Evolutionary conservation across 768 basidiomycete genomes (phyloP).

Genomic region (Rhodosporidiobolus sp.): DNA sequence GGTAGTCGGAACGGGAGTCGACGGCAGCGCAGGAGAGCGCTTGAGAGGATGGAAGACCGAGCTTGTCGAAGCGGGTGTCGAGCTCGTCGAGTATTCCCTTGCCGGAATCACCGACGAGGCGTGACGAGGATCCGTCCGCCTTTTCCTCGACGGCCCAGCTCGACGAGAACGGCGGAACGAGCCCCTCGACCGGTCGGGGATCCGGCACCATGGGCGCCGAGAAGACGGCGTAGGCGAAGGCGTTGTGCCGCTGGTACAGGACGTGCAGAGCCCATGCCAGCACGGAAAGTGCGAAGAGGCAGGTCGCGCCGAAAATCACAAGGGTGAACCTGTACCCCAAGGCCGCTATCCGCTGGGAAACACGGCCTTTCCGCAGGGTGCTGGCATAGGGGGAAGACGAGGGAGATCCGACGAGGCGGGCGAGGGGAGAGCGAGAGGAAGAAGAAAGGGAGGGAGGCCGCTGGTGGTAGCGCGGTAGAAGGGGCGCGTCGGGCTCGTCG

Average conservation of each 20-base stretch:
- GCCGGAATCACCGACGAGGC: too few relatives aligned
- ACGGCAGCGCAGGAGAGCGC: background rate
- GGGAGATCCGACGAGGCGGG: background rate
- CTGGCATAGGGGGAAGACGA: too few relatives aligned
- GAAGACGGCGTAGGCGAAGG: conserved; percentile 26
- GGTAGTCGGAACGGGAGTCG: background rate
- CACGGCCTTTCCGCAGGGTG: too few relatives aligned
- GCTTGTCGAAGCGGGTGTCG: background rate
- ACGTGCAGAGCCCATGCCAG: conserved; percentile 14
- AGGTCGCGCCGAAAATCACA: background rate
- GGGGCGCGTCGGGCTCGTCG: too few relatives aligned
- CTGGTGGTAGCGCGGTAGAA: too few relatives aligned
- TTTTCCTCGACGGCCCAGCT: background rate
- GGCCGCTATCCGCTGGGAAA: background rate
- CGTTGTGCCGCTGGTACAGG: conserved; percentile 23
- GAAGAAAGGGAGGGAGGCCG: background rate
- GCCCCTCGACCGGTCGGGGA: conserved; percentile 1
- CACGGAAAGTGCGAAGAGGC: background rate
- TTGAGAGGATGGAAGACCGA: conserved; percentile 9
- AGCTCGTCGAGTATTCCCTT: background rate
- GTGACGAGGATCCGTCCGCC: too few relatives aligned
- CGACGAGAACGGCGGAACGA: conserved; percentile 3
- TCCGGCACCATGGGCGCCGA: conserved; percentile 10
- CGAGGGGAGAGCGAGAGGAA: background rate
- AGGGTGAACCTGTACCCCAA: conserved; percentile 4